phyloP scores from a whole-genome alignment of 805 yeast genomes.

The Candida pseudoglaebosa region DNA sequence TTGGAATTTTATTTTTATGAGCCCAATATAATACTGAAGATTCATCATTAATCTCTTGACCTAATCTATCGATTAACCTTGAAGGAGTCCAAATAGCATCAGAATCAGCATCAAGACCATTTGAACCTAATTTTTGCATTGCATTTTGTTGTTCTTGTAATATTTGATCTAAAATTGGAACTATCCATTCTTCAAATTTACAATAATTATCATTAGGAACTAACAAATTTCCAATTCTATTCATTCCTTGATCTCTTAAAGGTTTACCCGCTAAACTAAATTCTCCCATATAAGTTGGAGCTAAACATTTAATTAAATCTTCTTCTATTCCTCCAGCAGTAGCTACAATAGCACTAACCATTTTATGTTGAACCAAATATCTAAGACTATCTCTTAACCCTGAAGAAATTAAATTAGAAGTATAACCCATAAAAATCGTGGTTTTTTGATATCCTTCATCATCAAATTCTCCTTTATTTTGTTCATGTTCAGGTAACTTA shows the following conservation, averaged over 20 bases:
- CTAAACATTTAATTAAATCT: constrained; percentile 92
- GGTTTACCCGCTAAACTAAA: constrained; percentile 75
- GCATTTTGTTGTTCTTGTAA: constrained; percentile 82
- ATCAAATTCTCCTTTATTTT: constrained; percentile 66
- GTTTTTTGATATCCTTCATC: constrained; percentile 75
- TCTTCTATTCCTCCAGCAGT: constrained; percentile 98
- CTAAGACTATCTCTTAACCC: constrained; percentile 90
- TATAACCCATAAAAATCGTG: constrained; percentile 92
- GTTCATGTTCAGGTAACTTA: constrained; percentile 61
- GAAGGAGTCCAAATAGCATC: constrained; percentile 92
- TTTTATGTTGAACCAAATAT: constrained; percentile 86
- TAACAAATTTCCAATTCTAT: constrained; percentile 93
- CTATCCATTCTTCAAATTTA: constrained; percentile 97
- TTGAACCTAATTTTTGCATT: constrained; percentile 46
- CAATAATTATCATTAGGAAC: constrained; percentile 99
- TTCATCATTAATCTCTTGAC: constrained; percentile 93
- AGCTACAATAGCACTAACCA: constrained; percentile 94
- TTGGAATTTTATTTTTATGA: constrained; percentile 91
- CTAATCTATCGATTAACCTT: constrained; percentile 83
- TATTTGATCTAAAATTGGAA: constrained; percentile 85
- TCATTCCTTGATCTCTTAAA: constrained; percentile 92
- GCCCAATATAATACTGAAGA: constrained; percentile 96
- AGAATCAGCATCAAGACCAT: constrained; percentile 57
- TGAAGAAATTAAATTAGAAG: constrained; percentile 91
- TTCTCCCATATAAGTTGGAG: constrained; percentile 94